phyloP scores from a whole-genome alignment of 306 rosid genomes.

The Ammopiptanthus mongolicus region DNA sequence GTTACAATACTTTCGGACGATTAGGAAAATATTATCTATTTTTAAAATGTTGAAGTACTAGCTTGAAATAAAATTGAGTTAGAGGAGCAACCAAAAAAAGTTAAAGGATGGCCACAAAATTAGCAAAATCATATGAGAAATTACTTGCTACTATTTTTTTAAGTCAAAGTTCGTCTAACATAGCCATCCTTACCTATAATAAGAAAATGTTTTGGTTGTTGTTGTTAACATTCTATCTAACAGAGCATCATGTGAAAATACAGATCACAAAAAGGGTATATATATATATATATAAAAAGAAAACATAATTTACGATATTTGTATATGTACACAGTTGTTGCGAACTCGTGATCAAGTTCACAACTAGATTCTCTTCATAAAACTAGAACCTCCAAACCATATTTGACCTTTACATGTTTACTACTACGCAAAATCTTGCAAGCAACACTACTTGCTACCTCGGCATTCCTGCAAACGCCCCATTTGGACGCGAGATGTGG shows the following conservation, averaged over 20 bases:
- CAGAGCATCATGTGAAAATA: no score
- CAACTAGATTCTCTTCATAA: conserved; percentile 8
- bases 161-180: not conserved
- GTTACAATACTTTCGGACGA: no score
- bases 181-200: not conserved
- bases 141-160: no score
- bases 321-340: not conserved
- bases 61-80: no score
- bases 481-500: not conserved
- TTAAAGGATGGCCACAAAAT: no score
- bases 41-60: no score
- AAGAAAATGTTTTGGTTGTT: not conserved
- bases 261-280: not conserved
- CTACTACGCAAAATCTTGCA: not conserved
- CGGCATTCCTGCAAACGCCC: not conserved
- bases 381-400: conserved; percentile 4
- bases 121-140: no score
- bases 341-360: not conserved
- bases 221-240: not conserved
- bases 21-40: no score
- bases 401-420: not conserved
- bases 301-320: not conserved
- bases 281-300: not conserved
- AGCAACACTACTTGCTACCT: not conserved
- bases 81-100: no score